Evolutionary conservation across 352 stramenopile genomes (phyloP), one percentile per base, ranked within the genome.

Genomic region (Phytophthora pisi): DNA sequence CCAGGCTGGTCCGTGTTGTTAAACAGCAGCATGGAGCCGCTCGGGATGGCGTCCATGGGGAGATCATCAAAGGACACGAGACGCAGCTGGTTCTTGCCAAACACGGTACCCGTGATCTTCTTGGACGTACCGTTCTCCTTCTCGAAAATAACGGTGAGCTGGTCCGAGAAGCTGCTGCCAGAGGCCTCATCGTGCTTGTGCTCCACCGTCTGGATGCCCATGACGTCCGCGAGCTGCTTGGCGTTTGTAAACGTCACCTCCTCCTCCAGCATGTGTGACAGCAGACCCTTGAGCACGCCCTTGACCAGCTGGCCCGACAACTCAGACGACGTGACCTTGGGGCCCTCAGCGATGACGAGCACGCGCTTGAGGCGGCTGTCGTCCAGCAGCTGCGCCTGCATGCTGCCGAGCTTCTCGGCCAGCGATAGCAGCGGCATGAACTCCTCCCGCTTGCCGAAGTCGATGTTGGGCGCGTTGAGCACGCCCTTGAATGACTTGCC

Each of bases 401-500:
- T 79, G 13, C 80, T 90, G 34, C 92, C 93, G 8, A 98, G 91
- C 73, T 95, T 97, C 64, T 98, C 90, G 4, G 90, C 92, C 13
- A 98, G 86, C 59, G 83, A 93, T 4, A 98, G 66, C 63, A 96
- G 95, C 34, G 91, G 85, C 62, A 90, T 66, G 51, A 94, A 88
- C 73, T 97, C 81, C 36, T 88, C 79, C 26, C 87, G 78, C 52
- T 80, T 78, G 23, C 79, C 81, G 58, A 97, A 95, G 62, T 97
- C 92, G 36, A 98, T 96, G 66, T 95, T 93, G 0, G 97, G 95
- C 53, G 98, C 98, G 74, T 99, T 99, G 43, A 99, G 88, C 64
- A 96, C 94, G 61, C 98, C 97, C 42, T 79, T 81, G 70, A 98
- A 98, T 3, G 83, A 92, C 72, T 96, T 96, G 51, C 86, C 92